Evolutionary conservation across 352 stramenopile genomes (phyloP).

Genomic region (Phytophthora pseudosyringae): DNA sequence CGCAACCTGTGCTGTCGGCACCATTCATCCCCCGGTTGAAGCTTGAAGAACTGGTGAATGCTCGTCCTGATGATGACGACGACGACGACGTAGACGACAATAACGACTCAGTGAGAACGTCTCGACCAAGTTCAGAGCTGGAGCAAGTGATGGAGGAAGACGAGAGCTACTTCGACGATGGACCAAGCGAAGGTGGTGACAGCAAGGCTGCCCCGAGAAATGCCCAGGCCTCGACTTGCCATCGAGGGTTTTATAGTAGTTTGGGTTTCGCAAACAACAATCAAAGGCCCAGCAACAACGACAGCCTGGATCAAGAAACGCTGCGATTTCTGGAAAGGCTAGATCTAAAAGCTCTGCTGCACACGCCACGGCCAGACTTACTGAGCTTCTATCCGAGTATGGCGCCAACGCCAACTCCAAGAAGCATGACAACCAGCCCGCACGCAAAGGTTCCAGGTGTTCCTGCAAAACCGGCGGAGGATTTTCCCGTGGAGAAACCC

Average conservation of each 20-base stretch:
- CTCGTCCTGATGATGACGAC: constrained; percentile 31
- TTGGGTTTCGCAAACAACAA: constrained; percentile 8
- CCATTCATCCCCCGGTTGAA: constrained; percentile 49
- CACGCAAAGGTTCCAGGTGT: not conserved
- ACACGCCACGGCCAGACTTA: constrained; percentile 66
- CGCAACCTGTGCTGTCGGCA: constrained; percentile 10
- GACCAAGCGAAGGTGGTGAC: constrained; percentile 15
- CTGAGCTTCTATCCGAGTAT: constrained; percentile 43
- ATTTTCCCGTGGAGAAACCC: not conserved
- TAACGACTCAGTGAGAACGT: constrained; percentile 8
- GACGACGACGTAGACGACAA: constrained; percentile 21
- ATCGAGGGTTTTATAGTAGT: constrained; percentile 10
- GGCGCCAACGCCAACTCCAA: constrained; percentile 1
- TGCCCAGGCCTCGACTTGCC: not conserved
- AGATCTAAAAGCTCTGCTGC: constrained; percentile 66
- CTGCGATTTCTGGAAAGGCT: constrained; percentile 65
- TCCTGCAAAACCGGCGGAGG: constrained; percentile 1
- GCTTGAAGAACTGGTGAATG: constrained; percentile 56
- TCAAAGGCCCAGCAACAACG: constrained; percentile 20
- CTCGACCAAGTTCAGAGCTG: constrained; percentile 18
- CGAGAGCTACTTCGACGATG: constrained; percentile 28
- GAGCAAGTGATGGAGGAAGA: constrained; percentile 33
- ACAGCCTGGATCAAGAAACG: constrained; percentile 50
- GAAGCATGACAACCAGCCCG: not conserved
- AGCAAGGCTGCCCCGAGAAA: not conserved